A percentile compares a stretch with the other conserved stretches of the same genome.
These are phyloP conservation scores for Aspergillus puulaauensis DNA, from an alignment of 2,329 filamentous ascomycete genomes.

Conservation along the genomic window DNA sequence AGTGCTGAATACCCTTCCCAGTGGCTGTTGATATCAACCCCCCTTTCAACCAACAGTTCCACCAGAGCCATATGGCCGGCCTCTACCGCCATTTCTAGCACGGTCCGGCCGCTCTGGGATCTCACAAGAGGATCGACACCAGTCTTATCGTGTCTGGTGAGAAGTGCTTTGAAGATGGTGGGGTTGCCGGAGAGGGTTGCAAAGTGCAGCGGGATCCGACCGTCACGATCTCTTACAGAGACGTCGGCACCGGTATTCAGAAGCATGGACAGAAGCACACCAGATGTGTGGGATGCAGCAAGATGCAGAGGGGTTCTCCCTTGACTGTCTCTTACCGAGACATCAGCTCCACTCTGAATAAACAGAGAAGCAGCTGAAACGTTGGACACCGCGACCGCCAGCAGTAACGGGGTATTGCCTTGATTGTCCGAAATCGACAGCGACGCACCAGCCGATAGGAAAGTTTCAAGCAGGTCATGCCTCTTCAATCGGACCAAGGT, in stretches of 20 bases:
- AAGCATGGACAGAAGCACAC: not conserved
- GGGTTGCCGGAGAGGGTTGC: not conserved
- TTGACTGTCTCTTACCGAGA: not conserved
- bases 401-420: not conserved
- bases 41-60: not conserved
- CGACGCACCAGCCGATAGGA: not conserved
- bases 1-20: not conserved
- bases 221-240: not conserved
- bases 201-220: slow-evolving; percentile 1
- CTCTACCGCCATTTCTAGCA: not conserved
- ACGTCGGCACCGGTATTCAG: not conserved
- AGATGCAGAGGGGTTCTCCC: not conserved
- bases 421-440: not conserved
- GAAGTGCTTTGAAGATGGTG: not conserved
- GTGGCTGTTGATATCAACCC: not conserved
- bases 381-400: not conserved
- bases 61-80: not conserved
- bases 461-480: not conserved
- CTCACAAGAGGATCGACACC: not conserved
- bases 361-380: not conserved
- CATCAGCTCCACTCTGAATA: not conserved
- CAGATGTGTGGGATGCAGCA: not conserved
- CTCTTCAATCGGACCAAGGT: not conserved
- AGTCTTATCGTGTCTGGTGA: not conserved
- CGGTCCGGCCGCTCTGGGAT: not conserved